Evolutionary conservation across 495 filamentous ascomycete species (phyloP), one percentile per base, ranked within the genome.

Genomic region (Chaetomium cochliodes): DNA sequence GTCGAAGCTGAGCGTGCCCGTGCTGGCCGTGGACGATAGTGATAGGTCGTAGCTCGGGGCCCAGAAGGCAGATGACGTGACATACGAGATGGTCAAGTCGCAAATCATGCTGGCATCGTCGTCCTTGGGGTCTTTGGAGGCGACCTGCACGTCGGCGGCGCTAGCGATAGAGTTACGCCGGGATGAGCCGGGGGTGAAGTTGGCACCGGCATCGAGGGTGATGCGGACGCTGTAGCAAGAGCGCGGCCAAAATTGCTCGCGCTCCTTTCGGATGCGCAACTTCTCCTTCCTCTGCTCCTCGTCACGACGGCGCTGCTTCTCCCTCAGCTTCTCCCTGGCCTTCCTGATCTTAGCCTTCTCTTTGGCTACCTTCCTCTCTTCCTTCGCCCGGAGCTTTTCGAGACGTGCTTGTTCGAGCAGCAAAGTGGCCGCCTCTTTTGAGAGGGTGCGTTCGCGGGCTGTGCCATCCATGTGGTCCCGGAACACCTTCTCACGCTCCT

Each of bases 31-130:
- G 12, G 88, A 86, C 50, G 83, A 83, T 47, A 91, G 79, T 20
- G 74, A 77, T 46, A 91, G 69, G 67, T 91, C 87, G 70, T 91
- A 91, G 42, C 83, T 84, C 11, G 88, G 85, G 2, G 77, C 75
- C 88, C 88, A 90, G 52, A 73, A 85, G 13, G 87, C 86, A 6
- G 81, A 80, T 28, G 79, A 78, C 0, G 87, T 85, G 62, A 88
- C 84, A 67, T 91, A 91, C 11, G 82, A 87, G 28, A 90, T 70
- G 0, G 81, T 80, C 30, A 90, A 70, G 57, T 77, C 78, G 52
- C 85, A 79, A 15, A 75, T 70, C 37, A 73, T 53, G 62, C 60
- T 64, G n/a, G 67, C 55, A 13, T 71, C 66, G 60, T 44, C 63
- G 11, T 58, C 64, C n/a, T 58, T 41, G 41, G 37, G n/a, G 25